These are phyloP conservation scores for Lanzia echinophila DNA, from an alignment of 2,329 filamentous ascomycete genomes.

Conservation along the genomic window DNA sequence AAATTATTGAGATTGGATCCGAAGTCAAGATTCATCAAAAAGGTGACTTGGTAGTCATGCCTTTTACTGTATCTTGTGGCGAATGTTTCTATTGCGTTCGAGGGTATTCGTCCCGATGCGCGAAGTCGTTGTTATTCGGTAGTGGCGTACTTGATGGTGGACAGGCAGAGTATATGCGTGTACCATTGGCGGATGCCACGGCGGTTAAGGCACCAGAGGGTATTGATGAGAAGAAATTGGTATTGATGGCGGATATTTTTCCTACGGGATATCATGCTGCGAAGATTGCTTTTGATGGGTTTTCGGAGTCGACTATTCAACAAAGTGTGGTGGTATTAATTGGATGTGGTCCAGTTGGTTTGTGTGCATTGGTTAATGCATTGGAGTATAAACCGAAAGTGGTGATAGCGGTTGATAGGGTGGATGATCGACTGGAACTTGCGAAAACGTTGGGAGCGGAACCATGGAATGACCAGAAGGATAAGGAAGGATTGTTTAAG, in stretches of 20 bases:
- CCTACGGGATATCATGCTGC: constrained; percentile 82
- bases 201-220: constrained; percentile 65
- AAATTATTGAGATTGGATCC: constrained; percentile 60
- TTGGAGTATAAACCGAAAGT: constrained; percentile 69
- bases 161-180: constrained; percentile 75
- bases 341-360: constrained; percentile 78
- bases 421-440: constrained; percentile 66
- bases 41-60: constrained; percentile 74
- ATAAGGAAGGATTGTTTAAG: constrained; percentile 55
- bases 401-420: constrained; percentile 72
- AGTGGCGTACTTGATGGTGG: constrained; percentile 63
- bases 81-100: constrained; percentile 82
- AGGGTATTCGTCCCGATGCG: constrained; percentile 72
- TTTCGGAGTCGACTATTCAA: constrained; percentile 47
- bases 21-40: constrained; percentile 61
- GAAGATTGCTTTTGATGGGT: constrained; percentile 63
- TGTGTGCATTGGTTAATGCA: constrained; percentile 75
- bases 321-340: constrained; percentile 71
- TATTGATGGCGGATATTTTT: constrained; percentile 92
- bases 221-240: constrained; percentile 67
- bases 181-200: constrained; percentile 75
- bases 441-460: constrained; percentile 72
- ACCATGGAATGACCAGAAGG: constrained; percentile 69
- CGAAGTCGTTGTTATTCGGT: constrained; percentile 64
- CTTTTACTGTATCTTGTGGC: constrained; percentile 71